Percentiles rank a stretch among this genome's conserved stretches.
Conservation (phyloP, 495 filamentous ascomycete genomes). For the Rostrohypoxylon terebratum region DNA sequence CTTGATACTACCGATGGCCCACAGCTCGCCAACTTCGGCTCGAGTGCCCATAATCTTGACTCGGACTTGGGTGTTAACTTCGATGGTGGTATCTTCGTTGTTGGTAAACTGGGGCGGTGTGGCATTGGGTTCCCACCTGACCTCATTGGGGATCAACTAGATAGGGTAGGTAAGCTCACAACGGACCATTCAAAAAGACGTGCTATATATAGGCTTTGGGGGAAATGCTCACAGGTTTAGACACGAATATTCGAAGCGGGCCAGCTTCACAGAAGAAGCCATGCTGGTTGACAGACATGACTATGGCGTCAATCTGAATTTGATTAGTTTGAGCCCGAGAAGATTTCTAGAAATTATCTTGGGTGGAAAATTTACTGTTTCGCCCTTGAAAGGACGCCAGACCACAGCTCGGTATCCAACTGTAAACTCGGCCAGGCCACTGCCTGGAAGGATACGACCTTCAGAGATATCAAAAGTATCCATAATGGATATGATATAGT, state of each 20-base stretch:
- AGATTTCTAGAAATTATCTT: background rate
- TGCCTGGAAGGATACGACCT: conserved; percentile 89
- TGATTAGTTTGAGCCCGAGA: conserved; percentile 33
- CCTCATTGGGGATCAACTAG: conserved; percentile 90
- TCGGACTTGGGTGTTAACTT: conserved; percentile 90
- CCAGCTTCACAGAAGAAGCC: conserved; percentile 95
- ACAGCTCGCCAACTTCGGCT: conserved; percentile 92
- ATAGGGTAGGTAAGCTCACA: conserved; percentile 41
- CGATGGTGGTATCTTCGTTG: conserved; percentile 91
- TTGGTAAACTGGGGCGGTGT: conserved; percentile 86
- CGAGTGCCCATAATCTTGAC: conserved; percentile 93
- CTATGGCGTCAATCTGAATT: conserved; percentile 86
- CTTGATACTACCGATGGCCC: conserved; percentile 96
- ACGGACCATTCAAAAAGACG: background rate
- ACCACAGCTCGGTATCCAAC: conserved; percentile 95
- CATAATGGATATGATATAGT: conserved; percentile 96
- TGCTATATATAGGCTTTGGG: background rate
- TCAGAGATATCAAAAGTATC: conserved; percentile 92
- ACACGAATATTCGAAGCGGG: conserved; percentile 89
- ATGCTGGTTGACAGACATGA: conserved; percentile 86
- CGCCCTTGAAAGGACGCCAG: conserved; percentile 95
- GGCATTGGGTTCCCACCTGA: conserved; percentile 92
- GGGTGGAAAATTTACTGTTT: conserved; percentile 75
- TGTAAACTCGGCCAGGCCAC: conserved; percentile 91
- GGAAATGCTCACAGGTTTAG: conserved; percentile 74